A percentile compares a stretch with the other conserved stretches of the same genome.
These are phyloP conservation scores for Hypericum perforatum DNA, from an alignment of 345 rosid genomes.

Conservation along the genomic window DNA sequence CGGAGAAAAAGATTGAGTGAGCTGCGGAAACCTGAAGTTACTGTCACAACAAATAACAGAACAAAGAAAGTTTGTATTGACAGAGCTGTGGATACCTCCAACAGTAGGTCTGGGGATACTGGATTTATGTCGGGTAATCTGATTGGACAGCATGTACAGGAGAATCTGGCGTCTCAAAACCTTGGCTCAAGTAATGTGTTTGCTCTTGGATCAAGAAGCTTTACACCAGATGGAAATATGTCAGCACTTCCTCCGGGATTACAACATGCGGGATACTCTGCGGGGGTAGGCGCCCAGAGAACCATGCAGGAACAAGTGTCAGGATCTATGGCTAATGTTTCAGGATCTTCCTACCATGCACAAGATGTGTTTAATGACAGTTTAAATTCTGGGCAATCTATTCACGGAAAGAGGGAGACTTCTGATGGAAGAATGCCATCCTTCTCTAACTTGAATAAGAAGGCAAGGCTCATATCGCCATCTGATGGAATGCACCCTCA, in stretches of 20 bases:
- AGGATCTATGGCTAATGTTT: conserved; percentile 30
- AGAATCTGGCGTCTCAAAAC: conserved; percentile 49
- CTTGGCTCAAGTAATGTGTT: conserved; percentile 37
- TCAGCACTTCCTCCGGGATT: conserved; percentile 38
- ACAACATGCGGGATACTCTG: conserved; percentile 48
- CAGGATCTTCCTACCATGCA: conserved; percentile 52
- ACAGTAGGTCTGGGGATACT: conserved; percentile 34
- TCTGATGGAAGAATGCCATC: conserved; percentile 62
- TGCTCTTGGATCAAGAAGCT: conserved; percentile 46
- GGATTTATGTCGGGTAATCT: conserved; percentile 42
- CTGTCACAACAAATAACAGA: conserved; percentile 48
- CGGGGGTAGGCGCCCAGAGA: conserved; percentile 44
- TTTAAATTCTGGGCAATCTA: conserved; percentile 38
- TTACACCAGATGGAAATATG: conserved; percentile 40
- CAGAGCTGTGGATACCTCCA: conserved; percentile 59
- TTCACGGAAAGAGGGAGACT: conserved; percentile 62
- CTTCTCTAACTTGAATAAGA: conserved; percentile 51
- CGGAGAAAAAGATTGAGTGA: conserved; percentile 59
- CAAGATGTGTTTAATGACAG: conserved; percentile 55
- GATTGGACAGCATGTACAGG: conserved; percentile 47
- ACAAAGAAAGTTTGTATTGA: conserved; percentile 68
- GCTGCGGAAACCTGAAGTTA: conserved; percentile 44
- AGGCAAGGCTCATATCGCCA: conserved; percentile 41
- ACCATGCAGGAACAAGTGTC: conserved; percentile 57
- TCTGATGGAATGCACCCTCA: conserved; percentile 64